Conservation (phyloP, 352 stramenopile genomes). For the Peronospora belbahrii region DNA sequence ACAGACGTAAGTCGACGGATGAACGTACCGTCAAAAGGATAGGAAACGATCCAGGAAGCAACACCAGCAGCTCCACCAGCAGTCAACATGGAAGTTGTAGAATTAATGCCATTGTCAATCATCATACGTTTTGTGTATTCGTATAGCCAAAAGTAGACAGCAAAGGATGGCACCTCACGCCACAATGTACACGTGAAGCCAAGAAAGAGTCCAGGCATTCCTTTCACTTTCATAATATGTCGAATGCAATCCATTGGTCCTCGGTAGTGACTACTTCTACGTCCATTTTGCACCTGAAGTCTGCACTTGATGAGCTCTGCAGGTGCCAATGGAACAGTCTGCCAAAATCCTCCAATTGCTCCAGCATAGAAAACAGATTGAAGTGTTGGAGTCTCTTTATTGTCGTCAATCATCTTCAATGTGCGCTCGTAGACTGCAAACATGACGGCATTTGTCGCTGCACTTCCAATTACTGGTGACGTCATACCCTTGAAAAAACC, state of each 20-base stretch:
- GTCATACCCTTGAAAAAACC: constrained; percentile 84
- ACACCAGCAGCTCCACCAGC: constrained; percentile 69
- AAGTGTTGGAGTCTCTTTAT: constrained; percentile 41
- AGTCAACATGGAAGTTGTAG: constrained; percentile 72
- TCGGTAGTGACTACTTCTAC: constrained; percentile 39
- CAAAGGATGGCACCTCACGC: constrained; percentile 76
- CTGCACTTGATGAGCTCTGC: constrained; percentile 82
- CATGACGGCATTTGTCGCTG: constrained; percentile 83
- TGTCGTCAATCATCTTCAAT: constrained; percentile 51
- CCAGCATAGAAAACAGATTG: constrained; percentile 65
- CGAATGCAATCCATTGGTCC: constrained; percentile 69
- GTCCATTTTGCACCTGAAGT: constrained; percentile 71
- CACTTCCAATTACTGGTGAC: constrained; percentile 74
- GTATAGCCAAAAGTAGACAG: constrained; percentile 81
- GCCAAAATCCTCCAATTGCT: constrained; percentile 63
- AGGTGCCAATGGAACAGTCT: constrained; percentile 63
- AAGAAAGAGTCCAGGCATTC: constrained; percentile 57
- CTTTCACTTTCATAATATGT: constrained; percentile 58
- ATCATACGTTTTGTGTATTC: constrained; percentile 72
- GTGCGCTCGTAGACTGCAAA: constrained; percentile 77
- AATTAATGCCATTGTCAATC: constrained; percentile 42
- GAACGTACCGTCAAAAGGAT: constrained; percentile 66
- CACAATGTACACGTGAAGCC: constrained; percentile 68
- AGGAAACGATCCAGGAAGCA: constrained; percentile 72
- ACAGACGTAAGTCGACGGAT: no score